Evolutionary conservation across 305 asterid species (phyloP), one percentile per base, ranked within the genome.

Genomic region (Fraxinus paxiana): DNA sequence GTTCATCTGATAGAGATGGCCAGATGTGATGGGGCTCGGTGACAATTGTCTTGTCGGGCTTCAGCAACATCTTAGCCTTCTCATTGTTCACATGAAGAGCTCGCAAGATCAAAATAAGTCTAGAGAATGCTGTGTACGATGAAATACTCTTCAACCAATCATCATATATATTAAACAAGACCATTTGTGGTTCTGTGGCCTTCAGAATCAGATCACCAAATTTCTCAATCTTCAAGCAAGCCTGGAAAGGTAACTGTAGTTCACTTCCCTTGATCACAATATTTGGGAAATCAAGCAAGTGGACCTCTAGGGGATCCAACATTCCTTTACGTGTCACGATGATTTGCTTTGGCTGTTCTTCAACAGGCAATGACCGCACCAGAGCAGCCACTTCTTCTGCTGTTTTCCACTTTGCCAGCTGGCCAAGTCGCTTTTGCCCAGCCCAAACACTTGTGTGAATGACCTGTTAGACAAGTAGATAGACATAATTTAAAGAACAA

Each of bases 361-460:
- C 98, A 76, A 96, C 99, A 15, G 99, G 99, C 79, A 96, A 86
- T 37, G 99, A 96, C 7, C 98, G 92, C 22, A 96, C 99, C 79
- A 96, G 85, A 28, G 99, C 99, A 90, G 99, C 99, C 78, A 94
- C 99, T 84, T 96, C 99, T 87, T 96, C 99, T 43, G 99, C 99
- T 70, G 99, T 96, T 85, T 96, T 96, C 99, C 99, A 96, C 92
- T 96, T 96, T 54, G 99, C 99, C 86, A 96, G 90, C 85, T 96
- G 99, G 75, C 99, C 99, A 69, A 94, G 95, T 59, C 99, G 97
- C 87, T 96, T 96, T 86, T 96, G 99, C 80, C 99, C 99, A 63
- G 99, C 99, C 99, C 99, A 96, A 31, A 96, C 99, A 76, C 99
- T 96, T 30, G 99, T 96, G 87, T 96, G 99, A 83, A 96, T 96